phyloP scores from a whole-genome alignment of 2,329 filamentous ascomycete genomes.

The Magnaporthiopsis incrustans region DNA sequence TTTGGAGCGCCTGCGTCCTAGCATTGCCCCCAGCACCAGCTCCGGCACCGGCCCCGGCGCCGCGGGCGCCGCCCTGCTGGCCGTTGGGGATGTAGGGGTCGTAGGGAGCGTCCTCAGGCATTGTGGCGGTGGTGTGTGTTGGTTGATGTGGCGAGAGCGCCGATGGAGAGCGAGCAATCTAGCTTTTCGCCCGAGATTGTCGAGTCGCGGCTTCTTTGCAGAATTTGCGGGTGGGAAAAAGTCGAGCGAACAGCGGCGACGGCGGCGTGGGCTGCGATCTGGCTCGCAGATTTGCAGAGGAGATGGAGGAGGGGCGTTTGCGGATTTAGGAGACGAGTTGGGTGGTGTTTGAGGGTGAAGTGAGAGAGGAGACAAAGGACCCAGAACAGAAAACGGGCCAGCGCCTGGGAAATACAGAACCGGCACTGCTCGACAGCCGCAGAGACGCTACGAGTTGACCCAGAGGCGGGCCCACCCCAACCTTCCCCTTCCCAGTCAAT shows the following conservation, averaged over 20 bases:
- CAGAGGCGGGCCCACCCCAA: neutral
- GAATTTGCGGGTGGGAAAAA: neutral
- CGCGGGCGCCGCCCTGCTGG: conserved; percentile 29
- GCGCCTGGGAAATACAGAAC: neutral
- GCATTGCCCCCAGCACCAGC: conserved; percentile 35
- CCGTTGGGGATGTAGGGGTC: conserved; percentile 82
- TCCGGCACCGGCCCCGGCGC: conserved; percentile 26
- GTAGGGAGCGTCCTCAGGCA: conserved; percentile 60
- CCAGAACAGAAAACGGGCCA: neutral
- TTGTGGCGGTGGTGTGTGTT: conserved; percentile 23
- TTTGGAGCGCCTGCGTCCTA: conserved; percentile 64
- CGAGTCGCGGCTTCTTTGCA: neutral
- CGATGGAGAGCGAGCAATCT: neutral
- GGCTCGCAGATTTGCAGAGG: neutral
- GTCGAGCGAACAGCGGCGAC: neutral
- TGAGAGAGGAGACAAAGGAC: neutral
- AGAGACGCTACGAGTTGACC: neutral
- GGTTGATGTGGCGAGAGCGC: neutral
- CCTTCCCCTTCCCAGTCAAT: neutral
- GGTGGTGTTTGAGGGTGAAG: neutral
- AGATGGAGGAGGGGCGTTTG: neutral
- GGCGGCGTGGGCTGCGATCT: neutral
- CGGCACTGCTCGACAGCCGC: neutral
- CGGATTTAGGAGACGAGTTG: neutral
- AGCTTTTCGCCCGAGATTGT: neutral